Evolutionary conservation across 2,329 filamentous ascomycete genomes (phyloP).

Genomic region (Arthrobotrys entomopaga): DNA sequence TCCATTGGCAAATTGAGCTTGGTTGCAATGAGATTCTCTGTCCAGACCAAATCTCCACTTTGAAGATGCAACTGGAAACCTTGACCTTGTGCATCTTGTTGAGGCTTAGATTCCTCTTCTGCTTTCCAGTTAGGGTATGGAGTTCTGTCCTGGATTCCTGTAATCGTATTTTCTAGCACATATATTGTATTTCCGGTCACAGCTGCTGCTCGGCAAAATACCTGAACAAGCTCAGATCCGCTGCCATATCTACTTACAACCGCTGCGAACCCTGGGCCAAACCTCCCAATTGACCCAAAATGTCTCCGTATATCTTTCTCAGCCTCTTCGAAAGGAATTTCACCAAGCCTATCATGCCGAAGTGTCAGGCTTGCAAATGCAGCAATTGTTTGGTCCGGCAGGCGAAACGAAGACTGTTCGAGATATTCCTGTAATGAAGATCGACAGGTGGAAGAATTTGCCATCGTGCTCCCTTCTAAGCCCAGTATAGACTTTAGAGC

Average conservation of each 20-base stretch:
- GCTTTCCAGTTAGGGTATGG: conserved; percentile 30
- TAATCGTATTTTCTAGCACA: conserved; percentile 78
- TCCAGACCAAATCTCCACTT: conserved; percentile 69
- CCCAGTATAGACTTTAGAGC: conserved; percentile 87
- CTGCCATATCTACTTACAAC: conserved; percentile 95
- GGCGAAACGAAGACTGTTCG: conserved; percentile 68
- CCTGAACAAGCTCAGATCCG: conserved; percentile 86
- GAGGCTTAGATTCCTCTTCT: conserved; percentile 58
- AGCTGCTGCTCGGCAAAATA: conserved; percentile 86
- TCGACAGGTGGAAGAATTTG: conserved; percentile 67
- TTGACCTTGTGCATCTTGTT: not conserved
- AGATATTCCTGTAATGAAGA: conserved; percentile 69
- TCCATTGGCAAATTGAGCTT: conserved; percentile 77
- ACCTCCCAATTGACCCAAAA: conserved; percentile 83
- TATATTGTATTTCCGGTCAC: conserved; percentile 87
- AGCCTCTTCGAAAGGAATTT: conserved; percentile 63
- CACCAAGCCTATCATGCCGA: conserved; percentile 69
- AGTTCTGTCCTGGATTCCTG: conserved; percentile 60
- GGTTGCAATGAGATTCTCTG: conserved; percentile 71
- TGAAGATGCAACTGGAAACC: conserved; percentile 66
- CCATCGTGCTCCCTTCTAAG: conserved; percentile 70
- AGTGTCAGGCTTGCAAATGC: conserved; percentile 77
- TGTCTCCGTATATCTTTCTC: conserved; percentile 80
- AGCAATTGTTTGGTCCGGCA: conserved; percentile 75
- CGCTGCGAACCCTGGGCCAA: conserved; percentile 88